Base-by-base conservation (phyloP, 1,139 yeast species). In the Geotrichum candidum region DNA sequence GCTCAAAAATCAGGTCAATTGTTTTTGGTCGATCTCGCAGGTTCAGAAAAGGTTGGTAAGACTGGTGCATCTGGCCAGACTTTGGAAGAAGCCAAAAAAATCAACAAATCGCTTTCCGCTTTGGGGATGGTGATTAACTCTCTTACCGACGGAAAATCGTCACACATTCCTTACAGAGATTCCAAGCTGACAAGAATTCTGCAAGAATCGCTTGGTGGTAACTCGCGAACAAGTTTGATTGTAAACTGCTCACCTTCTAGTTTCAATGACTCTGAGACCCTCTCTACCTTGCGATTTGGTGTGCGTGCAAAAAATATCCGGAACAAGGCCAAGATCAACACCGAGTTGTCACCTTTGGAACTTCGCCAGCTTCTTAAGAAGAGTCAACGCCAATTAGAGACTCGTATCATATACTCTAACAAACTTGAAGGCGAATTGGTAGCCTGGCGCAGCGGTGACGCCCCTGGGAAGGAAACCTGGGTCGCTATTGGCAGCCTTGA, bases 151-250 rank as follows among this genome's bases (percentile, higher is more conserved):
- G 82, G 85, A 1, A 84, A 80, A 66, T 78, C 85, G 1, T 22
- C 54, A 0, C 90, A 87, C 72, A 77, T 88, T 5, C 96, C 96
- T 0, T 90, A 89, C 69, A 78, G 96, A 64, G 96, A 90, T 69
- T 89, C 96, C 0, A 88, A 88, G 68, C 79, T 91, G 61, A 90
- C 97, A 0, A 78, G 96, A 64, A 85, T 91, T 15, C 75, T 91
- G 54, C 96, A 90, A 72, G 95, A 89, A 68, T 85, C 96, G 0
- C 76, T 91, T 33, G 96, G 96, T 2, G 97, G 97, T 1, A 90
- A 90, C 72, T 85, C 95, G 1, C 78, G 94, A 63, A 91, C 96
- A 0, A 83, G 90, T 0, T 77, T 91, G 58, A 86, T 91, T 48
- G 81, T 91, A 55, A 89, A 87, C 68, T 88, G 96, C 66, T 87